Evolutionary conservation across 352 stramenopile species (phyloP).

Genomic region (Globisporangium irregulare): DNA sequence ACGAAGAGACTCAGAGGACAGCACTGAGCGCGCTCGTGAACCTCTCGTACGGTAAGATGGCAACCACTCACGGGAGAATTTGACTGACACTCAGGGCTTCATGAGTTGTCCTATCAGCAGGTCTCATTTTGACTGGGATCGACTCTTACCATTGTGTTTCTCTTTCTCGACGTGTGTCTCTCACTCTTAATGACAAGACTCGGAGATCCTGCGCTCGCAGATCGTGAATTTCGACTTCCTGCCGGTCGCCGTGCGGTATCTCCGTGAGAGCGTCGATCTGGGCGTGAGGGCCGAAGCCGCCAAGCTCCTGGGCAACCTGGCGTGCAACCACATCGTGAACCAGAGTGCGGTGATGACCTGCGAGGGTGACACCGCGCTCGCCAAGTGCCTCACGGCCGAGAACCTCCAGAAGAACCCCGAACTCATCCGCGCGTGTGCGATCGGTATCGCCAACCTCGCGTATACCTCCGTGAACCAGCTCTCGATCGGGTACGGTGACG

Average conservation of each 20-base stretch:
- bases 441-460: slow-evolving; percentile 62
- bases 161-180: not conserved
- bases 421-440: slow-evolving; percentile 45
- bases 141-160: not conserved
- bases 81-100: not conserved
- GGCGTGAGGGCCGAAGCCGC: slow-evolving; percentile 49
- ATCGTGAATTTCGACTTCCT: slow-evolving; percentile 59
- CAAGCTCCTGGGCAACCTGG: slow-evolving; percentile 66
- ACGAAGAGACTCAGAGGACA: slow-evolving; percentile 38
- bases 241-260: slow-evolving; percentile 43
- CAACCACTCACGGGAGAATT: not conserved
- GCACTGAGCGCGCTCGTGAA: slow-evolving; percentile 64
- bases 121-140: not conserved
- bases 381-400: slow-evolving; percentile 24
- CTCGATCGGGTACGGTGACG: slow-evolving; percentile 73
- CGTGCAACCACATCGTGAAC: slow-evolving; percentile 67
- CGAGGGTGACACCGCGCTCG: slow-evolving; percentile 48
- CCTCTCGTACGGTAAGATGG: slow-evolving; percentile 51
- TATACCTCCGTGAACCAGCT: slow-evolving; percentile 68
- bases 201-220: slow-evolving; percentile 68
- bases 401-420: slow-evolving; percentile 29
- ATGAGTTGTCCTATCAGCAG: too few species aligned
- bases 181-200: slow-evolving; percentile 31
- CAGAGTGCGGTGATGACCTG: slow-evolving; percentile 61
- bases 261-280: slow-evolving; percentile 35